Base-by-base conservation (phyloP, 139 green algal genomes). In the Volvox africanus region DNA sequence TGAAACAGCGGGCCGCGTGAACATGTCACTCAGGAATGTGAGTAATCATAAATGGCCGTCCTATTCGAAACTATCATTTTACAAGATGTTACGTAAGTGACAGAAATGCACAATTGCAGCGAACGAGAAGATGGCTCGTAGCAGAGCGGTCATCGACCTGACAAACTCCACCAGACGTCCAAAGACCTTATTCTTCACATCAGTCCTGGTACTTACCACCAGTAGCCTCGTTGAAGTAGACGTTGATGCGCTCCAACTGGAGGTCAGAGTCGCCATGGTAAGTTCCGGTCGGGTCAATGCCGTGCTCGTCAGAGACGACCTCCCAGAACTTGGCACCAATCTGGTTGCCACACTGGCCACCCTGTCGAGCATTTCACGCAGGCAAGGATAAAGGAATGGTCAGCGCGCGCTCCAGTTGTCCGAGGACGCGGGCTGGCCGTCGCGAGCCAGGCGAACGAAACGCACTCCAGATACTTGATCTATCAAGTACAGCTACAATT, bases 321-420 rank as follows among this genome's bases (percentile, higher is more conserved):
- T 98, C 96, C 97, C 97, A 99, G 95, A 99, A 99, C 96, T 99
- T 99, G 95, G 96, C 96, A 93, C 97, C 97, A 87, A 99, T 99
- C 95, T 99, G 98, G 96, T 99, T 99, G 90, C 98, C 97, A 94
- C 98, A 99, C 95, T 99, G 97, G 86, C 98, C 98, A 80, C 95
- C 98, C 95, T 98, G 87, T 76, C 12, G 18, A 44, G 2, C 9
- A 37, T 50, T 30, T n/a, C 3, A 61, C 1, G 28, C 50, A 44
- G 80, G 24, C 28, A 24, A 17, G 24, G 65, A 28, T 12, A 12
- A 6, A 73, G 24, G 65, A 24, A 28, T 28, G 65, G 65, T 73
- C 65, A 73, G 65, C 21, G 65, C 65, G 65, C 65, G 78, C 32
- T 67, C 36, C 30, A 65, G 65, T 33, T 24, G 14, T 20, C 0